A percentile compares a stretch with the other conserved stretches of the same genome.
Conservation (phyloP, 2,329 filamentous ascomycete species). For the Neonectria coccinea region DNA sequence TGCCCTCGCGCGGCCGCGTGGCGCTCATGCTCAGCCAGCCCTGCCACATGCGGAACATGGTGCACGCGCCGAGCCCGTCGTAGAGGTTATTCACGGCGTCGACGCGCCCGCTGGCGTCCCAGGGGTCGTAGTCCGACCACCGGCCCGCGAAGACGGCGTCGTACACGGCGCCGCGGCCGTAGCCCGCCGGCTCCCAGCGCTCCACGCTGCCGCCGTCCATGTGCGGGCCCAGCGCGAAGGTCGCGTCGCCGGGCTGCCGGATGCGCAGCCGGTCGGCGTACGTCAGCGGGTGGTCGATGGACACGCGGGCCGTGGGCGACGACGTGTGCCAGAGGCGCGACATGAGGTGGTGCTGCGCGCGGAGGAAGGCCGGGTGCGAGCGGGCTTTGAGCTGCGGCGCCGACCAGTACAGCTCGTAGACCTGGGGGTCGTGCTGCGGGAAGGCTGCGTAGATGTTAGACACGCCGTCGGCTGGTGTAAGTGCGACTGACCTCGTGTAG, state of each 20-base stretch:
- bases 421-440: conserved; percentile 73
- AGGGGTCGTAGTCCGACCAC: conserved; percentile 88
- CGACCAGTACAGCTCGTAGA: conserved; percentile 83
- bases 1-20: conserved; percentile 81
- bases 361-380: conserved; percentile 72
- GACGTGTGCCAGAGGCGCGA: conserved; percentile 68
- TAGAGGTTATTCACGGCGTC: conserved; percentile 80
- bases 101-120: conserved; percentile 79
- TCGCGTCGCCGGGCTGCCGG: conserved; percentile 75
- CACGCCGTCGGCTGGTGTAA: too few species aligned
- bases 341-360: conserved; percentile 72
- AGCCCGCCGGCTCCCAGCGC: conserved; percentile 78
- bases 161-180: conserved; percentile 76
- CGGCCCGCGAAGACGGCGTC: conserved; percentile 76
- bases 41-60: conserved; percentile 89
- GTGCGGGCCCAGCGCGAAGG: conserved; percentile 79
- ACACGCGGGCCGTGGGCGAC: conserved; percentile 60
- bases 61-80: conserved; percentile 83
- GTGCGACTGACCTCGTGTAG: conserved; percentile 60
- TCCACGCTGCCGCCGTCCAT: conserved; percentile 80
- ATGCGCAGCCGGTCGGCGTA: conserved; percentile 82
- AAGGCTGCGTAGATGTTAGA: conserved; percentile 61
- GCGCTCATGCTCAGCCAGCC: conserved; percentile 86
- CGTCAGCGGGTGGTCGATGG: conserved; percentile 66
- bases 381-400: conserved; percentile 74